A percentile compares a stretch with the other conserved stretches of the same genome.
Conservation (phyloP, 257 asterid genomes). For the Solanum etuberosum region DNA sequence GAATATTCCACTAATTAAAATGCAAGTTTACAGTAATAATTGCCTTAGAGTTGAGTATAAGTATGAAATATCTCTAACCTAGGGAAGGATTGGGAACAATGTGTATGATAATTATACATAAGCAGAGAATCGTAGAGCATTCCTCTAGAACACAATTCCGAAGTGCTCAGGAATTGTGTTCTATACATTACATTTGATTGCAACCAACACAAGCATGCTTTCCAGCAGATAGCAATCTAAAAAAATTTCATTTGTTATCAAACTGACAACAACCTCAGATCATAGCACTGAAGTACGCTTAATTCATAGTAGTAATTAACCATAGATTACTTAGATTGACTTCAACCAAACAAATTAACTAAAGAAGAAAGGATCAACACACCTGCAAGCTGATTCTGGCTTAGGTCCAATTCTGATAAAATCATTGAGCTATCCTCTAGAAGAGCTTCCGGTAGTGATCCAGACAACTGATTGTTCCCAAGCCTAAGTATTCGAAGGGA, state of each 20-base stretch:
- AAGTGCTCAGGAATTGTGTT: not conserved
- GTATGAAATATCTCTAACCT: not conserved
- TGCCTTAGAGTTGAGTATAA: not conserved
- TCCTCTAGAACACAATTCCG: not conserved
- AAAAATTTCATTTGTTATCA: not conserved
- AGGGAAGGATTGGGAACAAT: not conserved
- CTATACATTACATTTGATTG: not conserved
- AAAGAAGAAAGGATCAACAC: not conserved
- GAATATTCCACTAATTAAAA: not conserved
- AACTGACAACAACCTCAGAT: not conserved
- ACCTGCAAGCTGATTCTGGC: constrained; percentile 79
- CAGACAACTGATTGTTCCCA: constrained; percentile 49
- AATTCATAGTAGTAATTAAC: not conserved
- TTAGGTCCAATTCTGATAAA: constrained; percentile 67
- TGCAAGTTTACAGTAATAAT: not conserved
- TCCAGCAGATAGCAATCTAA: not conserved
- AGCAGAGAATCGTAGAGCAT: not conserved
- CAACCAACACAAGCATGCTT: not conserved
- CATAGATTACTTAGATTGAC: not conserved
- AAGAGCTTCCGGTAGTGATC: constrained; percentile 69
- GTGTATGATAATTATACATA: not conserved
- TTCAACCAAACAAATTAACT: not conserved
- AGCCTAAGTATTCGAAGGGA: constrained; percentile 65
- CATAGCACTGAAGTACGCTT: too few relatives aligned
- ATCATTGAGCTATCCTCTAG: constrained; percentile 75